Evolutionary conservation across 495 filamentous ascomycete species (phyloP).

Genomic region (Neurospora sp.): DNA sequence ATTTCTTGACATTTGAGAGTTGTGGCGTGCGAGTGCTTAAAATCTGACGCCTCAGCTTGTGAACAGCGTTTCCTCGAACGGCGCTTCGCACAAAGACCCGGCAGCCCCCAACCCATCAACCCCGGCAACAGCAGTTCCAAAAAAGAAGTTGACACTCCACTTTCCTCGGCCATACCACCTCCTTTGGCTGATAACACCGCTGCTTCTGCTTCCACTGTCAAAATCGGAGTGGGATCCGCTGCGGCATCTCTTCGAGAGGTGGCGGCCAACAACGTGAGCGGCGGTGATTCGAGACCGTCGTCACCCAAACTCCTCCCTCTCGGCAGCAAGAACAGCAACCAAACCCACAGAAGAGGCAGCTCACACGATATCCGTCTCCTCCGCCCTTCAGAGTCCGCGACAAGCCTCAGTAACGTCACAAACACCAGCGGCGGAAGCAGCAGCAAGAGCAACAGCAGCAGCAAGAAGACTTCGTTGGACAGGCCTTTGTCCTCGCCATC

Average conservation of each 20-base stretch:
- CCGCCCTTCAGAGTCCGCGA: neutral
- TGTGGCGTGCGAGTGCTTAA: neutral
- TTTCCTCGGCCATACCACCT: neutral
- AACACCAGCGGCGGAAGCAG: neutral
- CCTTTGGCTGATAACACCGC: neutral
- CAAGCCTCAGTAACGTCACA: neutral
- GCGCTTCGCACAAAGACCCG: neutral
- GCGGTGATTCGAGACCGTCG: neutral
- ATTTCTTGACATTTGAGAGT: neutral
- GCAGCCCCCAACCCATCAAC: neutral
- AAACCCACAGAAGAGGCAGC: neutral
- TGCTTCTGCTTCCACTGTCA: neutral
- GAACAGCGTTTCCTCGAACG: neutral
- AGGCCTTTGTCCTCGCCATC: conserved; percentile 2
- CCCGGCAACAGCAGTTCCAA: neutral
- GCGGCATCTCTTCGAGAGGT: neutral
- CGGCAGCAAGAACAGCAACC: neutral
- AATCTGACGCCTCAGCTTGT: neutral
- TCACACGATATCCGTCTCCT: neutral
- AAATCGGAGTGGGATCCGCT: neutral
- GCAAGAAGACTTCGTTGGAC: conserved; percentile 2
- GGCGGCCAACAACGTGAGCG: neutral
- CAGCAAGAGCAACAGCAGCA: neutral
- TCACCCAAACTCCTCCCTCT: neutral
- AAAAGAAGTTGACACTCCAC: neutral